phyloP scores from a whole-genome alignment of 2,329 filamentous ascomycete genomes.

The Chaetothyriales sp. region DNA sequence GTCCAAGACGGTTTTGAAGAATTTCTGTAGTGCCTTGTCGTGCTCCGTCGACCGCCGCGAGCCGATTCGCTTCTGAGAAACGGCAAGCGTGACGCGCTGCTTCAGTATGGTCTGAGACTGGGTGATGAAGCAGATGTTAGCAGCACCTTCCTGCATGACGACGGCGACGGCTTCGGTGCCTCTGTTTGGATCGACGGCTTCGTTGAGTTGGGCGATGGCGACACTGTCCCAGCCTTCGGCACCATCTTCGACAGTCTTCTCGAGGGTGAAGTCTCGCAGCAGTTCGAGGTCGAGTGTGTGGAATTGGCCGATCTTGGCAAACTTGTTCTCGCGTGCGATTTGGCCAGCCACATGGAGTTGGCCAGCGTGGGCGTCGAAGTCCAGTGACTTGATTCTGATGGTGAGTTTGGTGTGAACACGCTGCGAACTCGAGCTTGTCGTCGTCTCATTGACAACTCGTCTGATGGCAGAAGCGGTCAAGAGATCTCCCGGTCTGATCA shows the following conservation, averaged over 20 bases:
- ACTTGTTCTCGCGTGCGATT: constrained; percentile 50
- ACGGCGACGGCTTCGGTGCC: constrained; percentile 76
- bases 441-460: constrained; percentile 45
- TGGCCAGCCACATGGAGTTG: constrained; percentile 54
- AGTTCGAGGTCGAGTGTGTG: constrained; percentile 74
- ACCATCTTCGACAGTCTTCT: constrained; percentile 50
- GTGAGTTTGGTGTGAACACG: constrained; percentile 50
- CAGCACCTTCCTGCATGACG: constrained; percentile 66
- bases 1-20: constrained; percentile 62
- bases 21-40: constrained; percentile 51
- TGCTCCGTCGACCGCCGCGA: constrained; percentile 29
- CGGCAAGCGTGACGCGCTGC: constrained; percentile 33
- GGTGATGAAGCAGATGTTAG: constrained; percentile 37
- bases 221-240: constrained; percentile 72
- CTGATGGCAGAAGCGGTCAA: constrained; percentile 53
- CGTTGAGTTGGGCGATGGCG: constrained; percentile 58
- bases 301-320: constrained; percentile 50
- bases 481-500: constrained; percentile 50
- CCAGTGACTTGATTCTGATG: constrained; percentile 49
- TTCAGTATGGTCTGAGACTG: constrained; percentile 35
- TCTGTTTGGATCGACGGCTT: constrained; percentile 63
- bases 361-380: constrained; percentile 54
- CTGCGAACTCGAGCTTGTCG: constrained; percentile 48
- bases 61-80: constrained; percentile 33
- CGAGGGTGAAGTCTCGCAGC: constrained; percentile 71